These are phyloP conservation scores for Diaporthe australafricana DNA, from an alignment of 2,329 filamentous ascomycete species.

Conservation along the genomic window DNA sequence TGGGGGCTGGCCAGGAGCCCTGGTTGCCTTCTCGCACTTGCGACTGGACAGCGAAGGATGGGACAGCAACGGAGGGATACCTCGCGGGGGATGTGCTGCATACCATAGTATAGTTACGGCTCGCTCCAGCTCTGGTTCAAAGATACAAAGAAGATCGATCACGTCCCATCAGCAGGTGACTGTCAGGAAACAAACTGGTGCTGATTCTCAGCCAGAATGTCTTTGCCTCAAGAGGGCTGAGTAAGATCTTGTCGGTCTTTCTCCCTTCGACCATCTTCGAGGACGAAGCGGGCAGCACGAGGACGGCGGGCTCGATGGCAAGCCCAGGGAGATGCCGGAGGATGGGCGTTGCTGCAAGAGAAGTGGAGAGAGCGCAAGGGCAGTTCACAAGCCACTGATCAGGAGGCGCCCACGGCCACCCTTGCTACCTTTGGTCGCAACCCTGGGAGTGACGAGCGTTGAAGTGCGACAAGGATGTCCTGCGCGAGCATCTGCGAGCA, in stretches of 20 bases:
- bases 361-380: conserved; percentile 24
- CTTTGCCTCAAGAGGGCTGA: conserved; percentile 5
- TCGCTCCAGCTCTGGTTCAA: conserved; percentile 9
- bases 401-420: conserved; percentile 22
- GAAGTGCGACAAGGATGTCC: conserved; percentile 16
- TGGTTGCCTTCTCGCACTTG: conserved; percentile 28
- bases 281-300: conserved; percentile 9
- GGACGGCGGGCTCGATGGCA: neutral
- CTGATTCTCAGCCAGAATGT: conserved; percentile 10
- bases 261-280: neutral
- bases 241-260: neutral
- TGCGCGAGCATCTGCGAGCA: conserved; percentile 30
- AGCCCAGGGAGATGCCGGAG: conserved; percentile 6
- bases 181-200: neutral
- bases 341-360: conserved; percentile 18
- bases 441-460: conserved; percentile 24
- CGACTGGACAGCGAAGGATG: conserved; percentile 32
- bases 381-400: conserved; percentile 29
- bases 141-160: neutral
- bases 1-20: conserved; percentile 32
- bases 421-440: conserved; percentile 25
- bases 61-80: conserved; percentile 21
- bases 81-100: conserved; percentile 16
- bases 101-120: no score
- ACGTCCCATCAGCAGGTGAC: conserved; percentile 8